Conservation (phyloP, 352 stramenopile genomes). For the Peronospora destructor region DNA sequence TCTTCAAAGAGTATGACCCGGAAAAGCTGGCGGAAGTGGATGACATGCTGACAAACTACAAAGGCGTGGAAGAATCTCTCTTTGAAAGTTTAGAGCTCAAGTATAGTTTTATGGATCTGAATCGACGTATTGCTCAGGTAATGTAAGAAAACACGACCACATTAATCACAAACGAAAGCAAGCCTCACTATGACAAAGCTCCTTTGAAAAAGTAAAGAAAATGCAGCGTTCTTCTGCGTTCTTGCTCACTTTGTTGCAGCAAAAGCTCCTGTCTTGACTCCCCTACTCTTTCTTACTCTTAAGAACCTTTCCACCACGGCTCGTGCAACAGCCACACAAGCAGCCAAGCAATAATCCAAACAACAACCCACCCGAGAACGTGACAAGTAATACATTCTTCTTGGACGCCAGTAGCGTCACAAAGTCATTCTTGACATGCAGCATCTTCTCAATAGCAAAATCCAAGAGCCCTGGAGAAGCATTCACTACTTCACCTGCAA, state of each 20-base stretch:
- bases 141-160: slow-evolving; percentile 16
- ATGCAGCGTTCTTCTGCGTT: not conserved
- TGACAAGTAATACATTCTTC: slow-evolving; percentile 78
- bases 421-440: slow-evolving; percentile 60
- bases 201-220: not conserved
- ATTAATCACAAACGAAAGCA: not conserved
- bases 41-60: slow-evolving; percentile 70
- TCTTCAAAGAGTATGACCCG: slow-evolving; percentile 64
- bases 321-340: slow-evolving; percentile 65
- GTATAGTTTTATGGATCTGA: slow-evolving; percentile 71
- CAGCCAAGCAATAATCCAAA: slow-evolving; percentile 64
- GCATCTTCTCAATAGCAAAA: slow-evolving; percentile 30
- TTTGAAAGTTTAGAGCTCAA: slow-evolving; percentile 82
- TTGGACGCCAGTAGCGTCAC: slow-evolving; percentile 61
- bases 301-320: slow-evolving; percentile 26
- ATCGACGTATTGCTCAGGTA: slow-evolving; percentile 35
- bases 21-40: slow-evolving; percentile 59
- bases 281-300: slow-evolving; percentile 63
- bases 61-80: slow-evolving; percentile 60
- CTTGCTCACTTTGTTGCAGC: not conserved
- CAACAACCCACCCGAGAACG: slow-evolving; percentile 57
- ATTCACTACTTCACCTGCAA: slow-evolving; percentile 32
- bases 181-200: not conserved
- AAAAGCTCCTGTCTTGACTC: not conserved
- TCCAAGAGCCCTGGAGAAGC: slow-evolving; percentile 32